Base-by-base conservation (phyloP, 495 filamentous ascomycete genomes). In the Xylaria bambusicola region DNA sequence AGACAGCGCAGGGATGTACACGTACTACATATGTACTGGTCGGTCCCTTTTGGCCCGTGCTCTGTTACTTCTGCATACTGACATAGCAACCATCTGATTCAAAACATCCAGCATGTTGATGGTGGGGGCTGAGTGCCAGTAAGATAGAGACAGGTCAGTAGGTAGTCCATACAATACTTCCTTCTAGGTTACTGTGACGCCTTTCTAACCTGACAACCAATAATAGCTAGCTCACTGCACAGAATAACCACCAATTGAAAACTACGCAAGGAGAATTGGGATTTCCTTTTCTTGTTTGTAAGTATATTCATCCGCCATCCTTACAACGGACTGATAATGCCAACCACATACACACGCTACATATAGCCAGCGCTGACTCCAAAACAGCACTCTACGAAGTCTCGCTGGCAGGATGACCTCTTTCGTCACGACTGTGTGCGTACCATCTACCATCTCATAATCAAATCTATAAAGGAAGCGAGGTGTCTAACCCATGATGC, bases 361-460 rank as follows among this genome's bases (percentile, higher is more conserved):
- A 66, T n/a, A 48, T 66, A 70, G 67, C 48, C 29, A 33, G 29
- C 67, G 46, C 55, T 57, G 52, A 17, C 29, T n/a, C 21, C 24
- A 17, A 18, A 46, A 49, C 10, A 55, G 55, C 24, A 61, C 66
- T 50, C 53, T 66, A 23, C 47, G 44, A 29, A 64, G 48, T 49
- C 44, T 66, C 38, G 63, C 56, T 36, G 59, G 50, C 41, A 74
- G 62, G 62, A 81, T 81, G 78, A 66, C 78, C 60, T 79, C 79
- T 47, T 80, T 80, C 71, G 80, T 81, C 46, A 80, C 76, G 40
- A 80, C 79, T 52, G 79, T 80, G 79, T 81, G 66, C 60, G 75
- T 72, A 6, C 8, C n/a, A 35, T 35, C 20, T 35, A 6, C 2
- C 12, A 6, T 8, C 31, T 10, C 45, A 24, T 18, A 50, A 12